phyloP scores from a whole-genome alignment of 2,329 filamentous ascomycete genomes.

The Cladosporium austrohemisphaericum region DNA sequence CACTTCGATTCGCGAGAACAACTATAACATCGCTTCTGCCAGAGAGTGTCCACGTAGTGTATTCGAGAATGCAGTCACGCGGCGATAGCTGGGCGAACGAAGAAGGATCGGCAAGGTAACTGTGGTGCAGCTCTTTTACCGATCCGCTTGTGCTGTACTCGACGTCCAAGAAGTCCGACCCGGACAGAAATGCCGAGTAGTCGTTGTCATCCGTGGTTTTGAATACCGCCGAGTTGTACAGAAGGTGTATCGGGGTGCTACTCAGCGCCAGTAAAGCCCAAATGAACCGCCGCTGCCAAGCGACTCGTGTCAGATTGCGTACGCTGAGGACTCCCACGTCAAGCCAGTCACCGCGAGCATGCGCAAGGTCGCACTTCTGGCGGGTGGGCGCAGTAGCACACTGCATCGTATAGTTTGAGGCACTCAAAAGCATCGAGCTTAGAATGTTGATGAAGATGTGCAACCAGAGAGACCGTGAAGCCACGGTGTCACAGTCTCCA shows the following conservation, averaged over 20 bases:
- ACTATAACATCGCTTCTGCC: no score
- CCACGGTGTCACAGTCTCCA: slow-evolving; percentile 24
- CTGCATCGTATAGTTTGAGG: slow-evolving; percentile 53
- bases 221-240: slow-evolving; percentile 34
- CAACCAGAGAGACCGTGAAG: slow-evolving; percentile 18
- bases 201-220: slow-evolving; percentile 18
- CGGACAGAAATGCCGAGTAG: neutral
- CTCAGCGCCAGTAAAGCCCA: slow-evolving; percentile 30
- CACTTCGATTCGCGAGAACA: no score
- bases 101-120: neutral
- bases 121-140: neutral
- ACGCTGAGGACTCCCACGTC: slow-evolving; percentile 45
- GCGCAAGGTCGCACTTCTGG: slow-evolving; percentile 47
- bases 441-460: slow-evolving; percentile 50
- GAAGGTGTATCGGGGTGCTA: slow-evolving; percentile 37
- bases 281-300: slow-evolving; percentile 19
- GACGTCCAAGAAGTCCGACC: no score
- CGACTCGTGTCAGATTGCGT: slow-evolving; percentile 35
- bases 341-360: slow-evolving; percentile 40
- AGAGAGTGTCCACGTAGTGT: neutral
- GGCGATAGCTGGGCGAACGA: neutral
- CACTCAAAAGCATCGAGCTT: slow-evolving; percentile 44
- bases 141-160: no score
- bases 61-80: neutral
- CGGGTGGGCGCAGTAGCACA: slow-evolving; percentile 49